A percentile compares a stretch with the other conserved stretches of the same genome.
phyloP scores from a whole-genome alignment of 192 early-diverging fungal species.

The Linnemannia exigua region DNA sequence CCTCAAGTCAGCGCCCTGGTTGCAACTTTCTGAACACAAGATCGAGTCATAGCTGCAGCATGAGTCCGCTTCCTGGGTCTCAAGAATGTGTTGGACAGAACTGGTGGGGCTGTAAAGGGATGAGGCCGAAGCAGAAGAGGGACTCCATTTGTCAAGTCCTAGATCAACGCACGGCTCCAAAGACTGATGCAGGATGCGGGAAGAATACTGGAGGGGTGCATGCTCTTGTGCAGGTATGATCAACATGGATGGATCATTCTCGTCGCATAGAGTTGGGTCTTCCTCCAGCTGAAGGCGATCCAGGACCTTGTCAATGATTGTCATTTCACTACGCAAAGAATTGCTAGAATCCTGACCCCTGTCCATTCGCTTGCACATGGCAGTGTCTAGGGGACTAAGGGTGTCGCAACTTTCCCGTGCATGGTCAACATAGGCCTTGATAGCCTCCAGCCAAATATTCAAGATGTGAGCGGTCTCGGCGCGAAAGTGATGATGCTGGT shows the following conservation, averaged over 20 bases:
- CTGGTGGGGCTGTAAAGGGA: background rate
- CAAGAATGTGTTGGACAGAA: background rate
- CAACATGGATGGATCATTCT: slow-evolving; percentile 45
- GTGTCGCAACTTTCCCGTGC: background rate
- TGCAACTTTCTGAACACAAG: background rate
- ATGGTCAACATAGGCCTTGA: slow-evolving; percentile 29
- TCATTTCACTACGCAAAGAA: background rate
- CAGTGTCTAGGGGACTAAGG: slow-evolving; percentile 2
- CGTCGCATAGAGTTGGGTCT: slow-evolving; percentile 41
- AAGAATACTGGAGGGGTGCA: background rate
- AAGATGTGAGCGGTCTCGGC: slow-evolving; percentile 17
- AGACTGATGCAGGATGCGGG: background rate
- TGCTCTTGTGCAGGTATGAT: slow-evolving; percentile 39
- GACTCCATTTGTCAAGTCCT: slow-evolving; percentile 21
- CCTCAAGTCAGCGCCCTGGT: slow-evolving; percentile 16
- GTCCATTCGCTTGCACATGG: too few species aligned
- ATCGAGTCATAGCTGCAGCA: slow-evolving; percentile 1
- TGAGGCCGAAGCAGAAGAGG: background rate
- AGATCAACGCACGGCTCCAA: slow-evolving; percentile 10
- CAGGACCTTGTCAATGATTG: slow-evolving; percentile 46
- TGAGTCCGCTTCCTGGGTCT: slow-evolving; percentile 6
- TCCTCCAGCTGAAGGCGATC: slow-evolving; percentile 21
- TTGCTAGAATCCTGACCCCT: background rate
- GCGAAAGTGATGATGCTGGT: slow-evolving; percentile 37
- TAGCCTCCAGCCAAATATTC: slow-evolving; percentile 32